Base-by-base conservation (phyloP, 352 stramenopile species). In the Phytophthora cajani region DNA sequence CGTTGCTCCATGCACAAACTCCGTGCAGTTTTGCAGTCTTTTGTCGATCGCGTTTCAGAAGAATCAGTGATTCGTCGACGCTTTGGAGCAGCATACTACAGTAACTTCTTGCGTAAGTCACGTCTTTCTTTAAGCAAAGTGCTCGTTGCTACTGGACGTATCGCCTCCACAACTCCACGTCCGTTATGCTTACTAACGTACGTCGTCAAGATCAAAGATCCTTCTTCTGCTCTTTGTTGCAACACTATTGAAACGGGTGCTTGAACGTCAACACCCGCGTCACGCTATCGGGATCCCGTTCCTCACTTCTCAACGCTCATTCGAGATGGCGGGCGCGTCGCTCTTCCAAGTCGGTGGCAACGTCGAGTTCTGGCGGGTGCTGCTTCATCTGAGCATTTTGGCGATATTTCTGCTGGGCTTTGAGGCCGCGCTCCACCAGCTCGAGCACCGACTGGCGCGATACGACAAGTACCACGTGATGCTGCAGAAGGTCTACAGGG, bases 401-500 rank as follows among this genome's bases (percentile, higher is more conserved):
- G 80, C 84, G 1, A n/a, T 75, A 5, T 77, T 49, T 49, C 40
- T 91, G 21, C 63, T 89, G 16, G 10, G 81, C 5, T 72, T 88
- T 25, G 84, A 90, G 69, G 58, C 60, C 9, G 44, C 25, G 4
- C 61, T 90, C 8, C 84, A 91, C 53, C 40, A 47, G 16, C 54
- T 87, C 1, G 73, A 82, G 50, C 77, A 82, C 49, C 58, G 76
- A 16, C 53, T 89, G 9, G 50, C 74, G 12, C 70, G 60, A 19
- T 82, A 79, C 58, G 78, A 79, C 47, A 91, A 89, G 62, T 91
- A 89, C 51, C 58, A 85, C 17, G 76, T 88, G 32, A 89, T 90
- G 72, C 66, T 91, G n/a, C 79, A 71, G 63, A 91, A 91, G 52
- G 71, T 75, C 23, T 90, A 80, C 51, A 47, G 75, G 55, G 82